phyloP scores from a whole-genome alignment of 768 basidiomycete species.

The Clathrus columnatus region DNA sequence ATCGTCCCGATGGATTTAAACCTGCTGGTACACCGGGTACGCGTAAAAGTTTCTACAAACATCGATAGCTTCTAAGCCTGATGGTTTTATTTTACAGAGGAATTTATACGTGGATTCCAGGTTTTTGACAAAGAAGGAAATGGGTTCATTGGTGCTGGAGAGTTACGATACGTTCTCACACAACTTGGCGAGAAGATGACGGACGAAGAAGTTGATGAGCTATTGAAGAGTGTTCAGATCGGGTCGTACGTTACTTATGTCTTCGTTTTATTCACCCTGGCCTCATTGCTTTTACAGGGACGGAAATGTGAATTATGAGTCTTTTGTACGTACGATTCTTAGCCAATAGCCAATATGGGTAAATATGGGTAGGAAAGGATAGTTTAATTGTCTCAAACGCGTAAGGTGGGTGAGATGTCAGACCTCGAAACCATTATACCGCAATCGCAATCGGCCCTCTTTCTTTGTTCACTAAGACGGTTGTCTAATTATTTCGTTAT shows the following conservation, averaged over 20 bases:
- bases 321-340: slow-evolving; percentile 90
- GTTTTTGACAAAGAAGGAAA: slow-evolving; percentile 97
- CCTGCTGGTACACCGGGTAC: slow-evolving; percentile 91
- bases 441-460: too few species aligned
- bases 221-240: slow-evolving; percentile 92
- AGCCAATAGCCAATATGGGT: slow-evolving; percentile 51
- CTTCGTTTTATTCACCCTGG: slow-evolving; percentile 4
- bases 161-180: slow-evolving; percentile 88
- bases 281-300: slow-evolving; percentile 43
- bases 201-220: slow-evolving; percentile 95
- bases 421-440: too few species aligned
- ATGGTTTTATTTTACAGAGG: slow-evolving; percentile 48
- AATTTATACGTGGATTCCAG: slow-evolving; percentile 98
- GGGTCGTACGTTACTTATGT: slow-evolving; percentile 51
- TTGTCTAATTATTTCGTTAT: too few species aligned
- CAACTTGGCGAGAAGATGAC: slow-evolving; percentile 98
- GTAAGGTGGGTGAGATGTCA: too few species aligned
- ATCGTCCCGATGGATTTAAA: slow-evolving; percentile 94
- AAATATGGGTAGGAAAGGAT: not conserved
- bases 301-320: slow-evolving; percentile 96
- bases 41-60: slow-evolving; percentile 18
- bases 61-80: not conserved
- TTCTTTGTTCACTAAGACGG: too few species aligned
- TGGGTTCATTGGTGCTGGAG: slow-evolving; percentile 85
- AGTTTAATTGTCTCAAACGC: too few species aligned